phyloP scores from a whole-genome alignment of 768 basidiomycete species.

The Calocybe gangraenosa region DNA sequence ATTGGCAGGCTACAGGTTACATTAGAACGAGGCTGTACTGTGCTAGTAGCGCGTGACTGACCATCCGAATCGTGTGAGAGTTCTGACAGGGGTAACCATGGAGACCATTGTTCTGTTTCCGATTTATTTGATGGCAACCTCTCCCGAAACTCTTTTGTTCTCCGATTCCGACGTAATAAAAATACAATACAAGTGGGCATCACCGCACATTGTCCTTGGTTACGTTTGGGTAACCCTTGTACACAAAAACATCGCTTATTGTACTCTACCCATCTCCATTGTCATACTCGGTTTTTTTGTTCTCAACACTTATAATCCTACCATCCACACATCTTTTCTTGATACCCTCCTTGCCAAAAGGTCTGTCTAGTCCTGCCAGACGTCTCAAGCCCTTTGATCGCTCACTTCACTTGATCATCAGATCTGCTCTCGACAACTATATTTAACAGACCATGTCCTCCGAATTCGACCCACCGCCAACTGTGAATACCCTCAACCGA shows the following conservation, averaged over 20 bases:
- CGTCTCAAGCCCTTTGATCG: neutral
- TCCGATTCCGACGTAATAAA: slow-evolving; percentile 1
- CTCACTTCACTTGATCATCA: slow-evolving; percentile 1
- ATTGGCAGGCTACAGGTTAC: no score
- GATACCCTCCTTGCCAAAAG: slow-evolving; percentile 10
- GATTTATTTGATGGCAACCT: slow-evolving; percentile 8
- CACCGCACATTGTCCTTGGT: neutral
- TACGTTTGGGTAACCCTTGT: neutral
- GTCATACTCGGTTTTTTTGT: slow-evolving; percentile 1
- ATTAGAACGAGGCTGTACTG: no score
- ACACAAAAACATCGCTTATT: slow-evolving; percentile 4
- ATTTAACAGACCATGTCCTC: slow-evolving; percentile 4
- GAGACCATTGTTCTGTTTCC: slow-evolving; percentile 14
- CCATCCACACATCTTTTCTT: neutral
- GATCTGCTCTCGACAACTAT: neutral
- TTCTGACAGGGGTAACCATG: slow-evolving; percentile 8
- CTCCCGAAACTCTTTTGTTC: slow-evolving; percentile 8
- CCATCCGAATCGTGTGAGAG: neutral
- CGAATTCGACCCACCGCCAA: slow-evolving; percentile 34
- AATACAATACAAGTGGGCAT: neutral
- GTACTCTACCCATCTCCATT: slow-evolving; percentile 3
- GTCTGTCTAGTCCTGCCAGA: slow-evolving; percentile 10
- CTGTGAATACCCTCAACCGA: slow-evolving; percentile 42
- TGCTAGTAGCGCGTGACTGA: no score
- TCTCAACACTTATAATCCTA: neutral